Evolutionary conservation across 768 basidiomycete species (phyloP).

Genomic region (Pleurotus salmoneostramineus): DNA sequence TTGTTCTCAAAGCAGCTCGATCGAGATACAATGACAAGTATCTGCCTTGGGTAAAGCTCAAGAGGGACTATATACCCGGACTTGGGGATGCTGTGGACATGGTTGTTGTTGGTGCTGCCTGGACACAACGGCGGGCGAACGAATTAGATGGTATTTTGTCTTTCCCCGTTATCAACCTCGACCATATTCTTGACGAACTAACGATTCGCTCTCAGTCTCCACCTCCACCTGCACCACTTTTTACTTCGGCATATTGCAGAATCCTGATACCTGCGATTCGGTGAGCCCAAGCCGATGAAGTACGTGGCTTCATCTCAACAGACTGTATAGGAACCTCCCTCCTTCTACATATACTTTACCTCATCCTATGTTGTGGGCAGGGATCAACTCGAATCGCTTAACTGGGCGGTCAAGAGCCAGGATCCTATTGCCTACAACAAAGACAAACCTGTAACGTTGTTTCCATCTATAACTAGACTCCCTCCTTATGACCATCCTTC

Average conservation of each 20-base stretch:
- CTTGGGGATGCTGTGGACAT: conserved; percentile 82
- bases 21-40: conserved; percentile 62
- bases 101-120: conserved; percentile 69
- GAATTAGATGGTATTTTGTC: conserved; percentile 54
- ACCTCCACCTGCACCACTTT: conserved; percentile 75
- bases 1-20: conserved; percentile 74
- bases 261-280: conserved; percentile 33
- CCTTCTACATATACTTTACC: conserved; percentile 73
- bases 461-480: neutral
- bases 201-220: conserved; percentile 41
- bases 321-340: conserved; percentile 32
- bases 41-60: conserved; percentile 83
- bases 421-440: conserved; percentile 29
- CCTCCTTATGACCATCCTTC: conserved; percentile 11
- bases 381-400: conserved; percentile 65
- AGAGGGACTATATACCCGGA: conserved; percentile 85
- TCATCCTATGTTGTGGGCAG: conserved; percentile 73
- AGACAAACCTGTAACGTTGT: conserved; percentile 11
- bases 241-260: conserved; percentile 67
- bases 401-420: conserved; percentile 56
- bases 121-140: conserved; percentile 77
- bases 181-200: neutral
- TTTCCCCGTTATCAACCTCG: neutral
- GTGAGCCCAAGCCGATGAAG: conserved; percentile 23
- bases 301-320: neutral